Conservation (phyloP, 179 eudicot species). For the Beta lomatogona region DNA sequence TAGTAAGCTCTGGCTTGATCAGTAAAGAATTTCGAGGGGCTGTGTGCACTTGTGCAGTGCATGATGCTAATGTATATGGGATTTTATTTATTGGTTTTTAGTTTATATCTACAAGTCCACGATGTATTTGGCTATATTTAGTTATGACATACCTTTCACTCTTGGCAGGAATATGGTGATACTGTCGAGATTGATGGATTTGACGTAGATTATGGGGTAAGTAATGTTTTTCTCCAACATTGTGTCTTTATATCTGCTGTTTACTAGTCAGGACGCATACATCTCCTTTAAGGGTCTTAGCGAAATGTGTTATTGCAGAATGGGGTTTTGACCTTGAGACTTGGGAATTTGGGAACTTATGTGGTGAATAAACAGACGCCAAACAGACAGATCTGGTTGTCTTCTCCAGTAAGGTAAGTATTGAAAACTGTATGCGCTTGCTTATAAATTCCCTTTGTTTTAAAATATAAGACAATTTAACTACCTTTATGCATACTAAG, state of each 20-base stretch:
- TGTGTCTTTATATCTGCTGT: not conserved
- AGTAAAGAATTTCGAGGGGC: not conserved
- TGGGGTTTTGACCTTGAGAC: slow-evolving; percentile 82
- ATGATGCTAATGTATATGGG: not conserved
- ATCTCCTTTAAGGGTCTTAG: not conserved
- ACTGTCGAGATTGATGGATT: slow-evolving; percentile 75
- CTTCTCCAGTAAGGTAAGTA: slow-evolving; percentile 88
- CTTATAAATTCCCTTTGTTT: not conserved
- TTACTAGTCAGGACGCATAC: not conserved
- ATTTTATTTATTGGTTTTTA: not conserved
- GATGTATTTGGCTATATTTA: not conserved
- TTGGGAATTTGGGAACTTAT: slow-evolving; percentile 81
- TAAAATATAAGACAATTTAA: not conserved
- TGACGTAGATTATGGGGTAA: slow-evolving; percentile 96
- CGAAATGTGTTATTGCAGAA: slow-evolving; percentile 48
- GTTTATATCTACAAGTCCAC: not conserved
- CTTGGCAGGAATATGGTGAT: slow-evolving; percentile 81
- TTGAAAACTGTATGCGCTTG: not conserved
- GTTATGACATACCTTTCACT: slow-evolving; percentile 17
- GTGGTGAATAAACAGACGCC: slow-evolving; percentile 97
- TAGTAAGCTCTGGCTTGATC: not conserved
- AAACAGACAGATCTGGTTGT: slow-evolving; percentile 91
- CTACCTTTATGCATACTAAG: not conserved
- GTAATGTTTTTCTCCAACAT: slow-evolving; percentile 14
- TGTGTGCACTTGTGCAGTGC: not conserved